phyloP scores from a whole-genome alignment of 768 basidiomycete species.

The Boletus huronensis region DNA sequence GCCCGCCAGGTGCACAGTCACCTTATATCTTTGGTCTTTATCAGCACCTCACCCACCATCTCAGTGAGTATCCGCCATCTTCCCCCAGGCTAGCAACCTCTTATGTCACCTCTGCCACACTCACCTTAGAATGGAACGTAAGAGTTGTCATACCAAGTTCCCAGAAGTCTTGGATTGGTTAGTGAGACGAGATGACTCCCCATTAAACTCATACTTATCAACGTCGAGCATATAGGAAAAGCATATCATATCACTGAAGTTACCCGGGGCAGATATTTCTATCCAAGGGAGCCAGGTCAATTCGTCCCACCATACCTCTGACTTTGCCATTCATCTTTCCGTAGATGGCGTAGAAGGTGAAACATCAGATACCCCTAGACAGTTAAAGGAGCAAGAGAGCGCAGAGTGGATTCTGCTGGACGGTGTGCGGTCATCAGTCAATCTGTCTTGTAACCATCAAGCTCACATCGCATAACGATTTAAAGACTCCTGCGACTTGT shows the following conservation, averaged over 20 bases:
- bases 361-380: constrained; percentile 53
- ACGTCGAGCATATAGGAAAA: constrained; percentile 48
- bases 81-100: background rate
- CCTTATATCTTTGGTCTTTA: constrained; percentile 76
- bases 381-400: constrained; percentile 70
- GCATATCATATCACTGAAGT: constrained; percentile 77
- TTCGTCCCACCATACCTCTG: background rate
- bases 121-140: constrained; percentile 63
- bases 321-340: background rate
- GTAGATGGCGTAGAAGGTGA: constrained; percentile 65
- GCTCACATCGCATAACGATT: constrained; percentile 4
- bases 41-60: constrained; percentile 49
- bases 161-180: constrained; percentile 89
- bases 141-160: constrained; percentile 76
- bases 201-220: too few relatives aligned
- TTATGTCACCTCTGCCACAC: constrained; percentile 4
- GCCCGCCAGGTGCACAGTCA: constrained; percentile 69
- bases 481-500: constrained; percentile 86
- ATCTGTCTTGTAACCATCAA: constrained; percentile 2
- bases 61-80: constrained; percentile 44
- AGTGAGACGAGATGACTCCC: too few relatives aligned
- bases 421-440: constrained; percentile 48
- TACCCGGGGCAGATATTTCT: constrained; percentile 69
- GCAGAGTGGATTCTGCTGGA: constrained; percentile 91
- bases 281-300: constrained; percentile 58